These are phyloP conservation scores for Mikania micrantha DNA, from an alignment of 129 eudicot species.

Conservation along the genomic window DNA sequence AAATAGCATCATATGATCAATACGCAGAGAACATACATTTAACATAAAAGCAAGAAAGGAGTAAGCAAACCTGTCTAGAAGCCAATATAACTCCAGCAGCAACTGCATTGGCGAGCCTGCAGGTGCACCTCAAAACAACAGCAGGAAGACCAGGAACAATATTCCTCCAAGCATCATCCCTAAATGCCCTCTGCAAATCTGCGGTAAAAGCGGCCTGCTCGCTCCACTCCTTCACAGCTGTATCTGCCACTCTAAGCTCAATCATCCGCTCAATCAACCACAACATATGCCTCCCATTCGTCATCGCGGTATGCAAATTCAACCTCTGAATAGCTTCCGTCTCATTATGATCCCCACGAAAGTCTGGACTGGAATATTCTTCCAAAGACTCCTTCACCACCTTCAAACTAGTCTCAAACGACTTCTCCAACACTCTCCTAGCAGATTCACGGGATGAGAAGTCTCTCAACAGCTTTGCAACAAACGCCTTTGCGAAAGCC, in stretches of 20 bases:
- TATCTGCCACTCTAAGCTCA: conserved; percentile 82
- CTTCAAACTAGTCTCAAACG: conserved; percentile 62
- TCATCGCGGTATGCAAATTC: conserved; percentile 82
- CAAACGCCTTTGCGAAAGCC: conserved; percentile 89
- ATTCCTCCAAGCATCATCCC: conserved; percentile 84
- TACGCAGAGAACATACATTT: too few relatives aligned
- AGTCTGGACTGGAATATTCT: conserved; percentile 89
- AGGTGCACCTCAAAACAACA: conserved; percentile 61
- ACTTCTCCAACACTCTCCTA: conserved; percentile 66
- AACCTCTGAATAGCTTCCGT: conserved; percentile 82
- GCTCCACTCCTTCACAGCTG: conserved; percentile 82
- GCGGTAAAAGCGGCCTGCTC: conserved; percentile 58
- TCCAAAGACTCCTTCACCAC: conserved; percentile 69
- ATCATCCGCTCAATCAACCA: conserved; percentile 97
- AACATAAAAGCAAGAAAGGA: not conserved
- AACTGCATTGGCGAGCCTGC: conserved; percentile 71
- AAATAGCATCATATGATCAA: not conserved
- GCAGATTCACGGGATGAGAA: conserved; percentile 62
- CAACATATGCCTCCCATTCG: conserved; percentile 75
- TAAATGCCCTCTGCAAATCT: conserved; percentile 81
- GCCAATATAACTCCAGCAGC: conserved; percentile 72
- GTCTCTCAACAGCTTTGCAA: conserved; percentile 78
- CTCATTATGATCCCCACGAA: conserved; percentile 75
- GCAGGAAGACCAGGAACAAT: conserved; percentile 89
- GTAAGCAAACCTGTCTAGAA: conserved; percentile 54